phyloP scores from a whole-genome alignment of 768 basidiomycete species.

The Mycena olivaceomarginata region DNA sequence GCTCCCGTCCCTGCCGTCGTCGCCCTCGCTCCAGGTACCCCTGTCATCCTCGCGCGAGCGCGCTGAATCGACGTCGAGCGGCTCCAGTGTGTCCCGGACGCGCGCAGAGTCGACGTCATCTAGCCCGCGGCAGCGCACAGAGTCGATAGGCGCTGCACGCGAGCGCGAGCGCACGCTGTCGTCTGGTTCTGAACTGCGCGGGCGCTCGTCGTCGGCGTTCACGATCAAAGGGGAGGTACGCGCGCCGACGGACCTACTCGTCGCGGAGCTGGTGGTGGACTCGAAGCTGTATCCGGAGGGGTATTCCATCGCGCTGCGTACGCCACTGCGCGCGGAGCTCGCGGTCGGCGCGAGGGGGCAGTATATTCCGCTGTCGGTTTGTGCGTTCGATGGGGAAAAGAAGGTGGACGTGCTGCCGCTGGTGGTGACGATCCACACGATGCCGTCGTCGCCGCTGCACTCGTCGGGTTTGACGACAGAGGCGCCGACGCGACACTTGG shows the following conservation, averaged over 20 bases:
- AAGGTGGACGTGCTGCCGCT: constrained; percentile 67
- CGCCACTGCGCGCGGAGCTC: constrained; percentile 62
- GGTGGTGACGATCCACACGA: constrained; percentile 77
- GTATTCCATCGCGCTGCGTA: constrained; percentile 73
- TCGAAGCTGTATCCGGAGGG: constrained; percentile 87
- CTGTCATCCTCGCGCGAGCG: constrained; percentile 24
- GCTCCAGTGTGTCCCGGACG: constrained; percentile 24
- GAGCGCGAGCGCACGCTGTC: constrained; percentile 56
- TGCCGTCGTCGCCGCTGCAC: constrained; percentile 89
- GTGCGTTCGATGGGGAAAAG: constrained; percentile 37
- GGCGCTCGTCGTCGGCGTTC: constrained; percentile 74
- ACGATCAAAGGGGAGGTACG: constrained; percentile 77
- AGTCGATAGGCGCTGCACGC: constrained; percentile 4
- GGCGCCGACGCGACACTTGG: constrained; percentile 82
- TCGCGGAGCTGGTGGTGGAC: constrained; percentile 89
- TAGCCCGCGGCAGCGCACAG: constrained; percentile 19
- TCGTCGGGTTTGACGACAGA: constrained; percentile 76
- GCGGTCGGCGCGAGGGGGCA: constrained; percentile 49
- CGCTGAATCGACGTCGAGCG: constrained; percentile 27
- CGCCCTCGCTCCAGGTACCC: constrained; percentile 33
- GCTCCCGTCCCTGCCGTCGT: constrained; percentile 49
- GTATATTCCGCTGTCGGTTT: constrained; percentile 56
- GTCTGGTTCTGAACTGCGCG: constrained; percentile 56
- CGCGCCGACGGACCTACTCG: constrained; percentile 80
- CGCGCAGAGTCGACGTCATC: constrained; percentile 35